Percentiles rank a stretch among this genome's conserved stretches.
phyloP scores from a whole-genome alignment of 176 grass and related monocot genomes.

The Phragmites australis region DNA sequence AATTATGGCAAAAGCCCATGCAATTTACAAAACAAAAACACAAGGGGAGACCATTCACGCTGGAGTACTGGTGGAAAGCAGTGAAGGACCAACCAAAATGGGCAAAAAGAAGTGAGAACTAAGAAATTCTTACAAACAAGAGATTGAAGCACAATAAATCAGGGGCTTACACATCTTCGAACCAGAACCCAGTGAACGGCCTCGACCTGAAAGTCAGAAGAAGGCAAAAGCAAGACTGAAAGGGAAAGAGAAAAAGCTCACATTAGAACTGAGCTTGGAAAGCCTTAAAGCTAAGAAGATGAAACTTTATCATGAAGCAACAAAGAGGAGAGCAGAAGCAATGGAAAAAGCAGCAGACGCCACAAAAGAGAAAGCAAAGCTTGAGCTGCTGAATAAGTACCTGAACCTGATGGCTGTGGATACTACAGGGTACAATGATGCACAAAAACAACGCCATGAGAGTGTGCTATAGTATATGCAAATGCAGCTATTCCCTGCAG shows the following conservation, averaged over 20 bases:
- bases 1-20: no score
- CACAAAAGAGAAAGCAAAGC: background rate
- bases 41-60: background rate
- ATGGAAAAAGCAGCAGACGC: background rate
- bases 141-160: no score
- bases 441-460: background rate
- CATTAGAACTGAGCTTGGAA: background rate
- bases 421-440: background rate
- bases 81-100: background rate
- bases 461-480: background rate
- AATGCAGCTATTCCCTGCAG: background rate
- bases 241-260: no score
- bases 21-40: no score
- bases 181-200: no score
- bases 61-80: background rate
- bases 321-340: background rate
- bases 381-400: no score
- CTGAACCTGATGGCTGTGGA: no score
- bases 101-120: no score
- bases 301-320: background rate
- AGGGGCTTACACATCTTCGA: no score
- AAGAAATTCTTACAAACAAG: no score
- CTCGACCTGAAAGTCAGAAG: no score
- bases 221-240: no score
- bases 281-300: background rate